These are phyloP conservation scores for Penicillium sp. DNA, from an alignment of 2,329 filamentous ascomycete species.

Conservation along the genomic window DNA sequence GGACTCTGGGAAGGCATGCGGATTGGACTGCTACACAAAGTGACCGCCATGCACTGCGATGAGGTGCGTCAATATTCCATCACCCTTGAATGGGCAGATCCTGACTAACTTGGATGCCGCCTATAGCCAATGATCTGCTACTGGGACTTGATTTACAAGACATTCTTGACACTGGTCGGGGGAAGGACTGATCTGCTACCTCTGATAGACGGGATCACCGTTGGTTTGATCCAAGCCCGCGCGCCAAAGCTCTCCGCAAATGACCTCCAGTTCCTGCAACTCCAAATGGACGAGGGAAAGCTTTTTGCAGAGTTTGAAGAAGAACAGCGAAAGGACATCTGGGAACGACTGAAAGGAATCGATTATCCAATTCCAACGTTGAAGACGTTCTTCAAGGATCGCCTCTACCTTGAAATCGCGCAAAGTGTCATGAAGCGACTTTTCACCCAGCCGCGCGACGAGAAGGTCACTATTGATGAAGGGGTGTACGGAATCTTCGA, in stretches of 20 bases:
- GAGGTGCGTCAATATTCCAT: constrained; percentile 6
- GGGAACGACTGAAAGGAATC: constrained; percentile 8
- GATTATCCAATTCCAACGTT: constrained; percentile 12
- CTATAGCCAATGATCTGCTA: constrained; percentile 13
- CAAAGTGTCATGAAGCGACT: constrained; percentile 6
- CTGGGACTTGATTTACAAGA: constrained; percentile 8
- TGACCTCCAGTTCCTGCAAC: neutral
- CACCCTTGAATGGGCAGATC: neutral
- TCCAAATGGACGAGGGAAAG: neutral
- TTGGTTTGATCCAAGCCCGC: constrained; percentile 6
- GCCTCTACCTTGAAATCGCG: constrained; percentile 10
- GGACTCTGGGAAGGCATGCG: constrained; percentile 11
- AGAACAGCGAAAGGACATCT: neutral
- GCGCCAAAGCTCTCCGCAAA: constrained; percentile 8
- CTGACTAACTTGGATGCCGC: neutral
- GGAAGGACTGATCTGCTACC: neutral
- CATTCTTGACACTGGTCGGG: constrained; percentile 1
- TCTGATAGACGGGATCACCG: constrained; percentile 7
- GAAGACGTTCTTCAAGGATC: constrained; percentile 17
- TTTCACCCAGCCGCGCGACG: neutral
- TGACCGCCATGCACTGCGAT: constrained; percentile 10
- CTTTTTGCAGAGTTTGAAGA: constrained; percentile 1
- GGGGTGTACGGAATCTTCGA: constrained; percentile 3
- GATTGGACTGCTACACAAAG: constrained; percentile 11
- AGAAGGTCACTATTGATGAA: constrained; percentile 10